A percentile compares a stretch with the other conserved stretches of the same genome.
These are phyloP conservation scores for Geranomyces michiganensis DNA, from an alignment of 192 early-diverging fungal species.

Conservation along the genomic window DNA sequence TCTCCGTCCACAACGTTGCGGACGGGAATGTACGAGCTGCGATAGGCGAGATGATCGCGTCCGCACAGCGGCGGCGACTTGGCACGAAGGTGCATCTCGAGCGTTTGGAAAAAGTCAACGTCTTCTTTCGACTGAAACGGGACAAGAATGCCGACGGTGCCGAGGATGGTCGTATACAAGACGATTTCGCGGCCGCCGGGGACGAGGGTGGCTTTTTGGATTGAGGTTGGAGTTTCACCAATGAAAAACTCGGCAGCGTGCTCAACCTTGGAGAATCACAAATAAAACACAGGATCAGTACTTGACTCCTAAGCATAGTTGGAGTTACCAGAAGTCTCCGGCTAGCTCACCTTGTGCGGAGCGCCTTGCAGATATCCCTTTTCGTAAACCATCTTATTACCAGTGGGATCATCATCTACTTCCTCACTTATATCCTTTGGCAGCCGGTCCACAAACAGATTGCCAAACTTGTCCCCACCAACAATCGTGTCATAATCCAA, in stretches of 20 bases:
- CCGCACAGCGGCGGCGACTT: conserved; percentile 75
- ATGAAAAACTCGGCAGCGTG: conserved; percentile 77
- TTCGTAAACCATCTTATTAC: conserved; percentile 78
- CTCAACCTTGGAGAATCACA: conserved; percentile 52
- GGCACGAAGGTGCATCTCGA: conserved; percentile 88
- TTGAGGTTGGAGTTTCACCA: conserved; percentile 84
- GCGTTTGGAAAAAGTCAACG: conserved; percentile 86
- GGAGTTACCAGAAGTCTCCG: neutral
- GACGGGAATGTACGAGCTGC: conserved; percentile 81
- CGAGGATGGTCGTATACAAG: conserved; percentile 85
- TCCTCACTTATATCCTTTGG: conserved; percentile 65
- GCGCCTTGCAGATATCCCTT: conserved; percentile 82
- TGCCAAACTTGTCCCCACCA: conserved; percentile 97
- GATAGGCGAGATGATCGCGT: conserved; percentile 85
- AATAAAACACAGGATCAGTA: neutral
- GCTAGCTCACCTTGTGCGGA: conserved; percentile 70
- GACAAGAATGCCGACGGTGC: conserved; percentile 80
- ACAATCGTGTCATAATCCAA: conserved; percentile 92
- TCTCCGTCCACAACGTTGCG: conserved; percentile 79
- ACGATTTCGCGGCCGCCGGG: conserved; percentile 86
- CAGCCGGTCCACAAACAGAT: conserved; percentile 79
- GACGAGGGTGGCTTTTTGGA: conserved; percentile 77
- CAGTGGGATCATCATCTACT: conserved; percentile 87
- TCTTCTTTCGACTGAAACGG: conserved; percentile 90
- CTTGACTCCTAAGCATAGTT: neutral